Evolutionary conservation across 345 rosid species (phyloP).

Genomic region (Eucalyptus erythrocorys): DNA sequence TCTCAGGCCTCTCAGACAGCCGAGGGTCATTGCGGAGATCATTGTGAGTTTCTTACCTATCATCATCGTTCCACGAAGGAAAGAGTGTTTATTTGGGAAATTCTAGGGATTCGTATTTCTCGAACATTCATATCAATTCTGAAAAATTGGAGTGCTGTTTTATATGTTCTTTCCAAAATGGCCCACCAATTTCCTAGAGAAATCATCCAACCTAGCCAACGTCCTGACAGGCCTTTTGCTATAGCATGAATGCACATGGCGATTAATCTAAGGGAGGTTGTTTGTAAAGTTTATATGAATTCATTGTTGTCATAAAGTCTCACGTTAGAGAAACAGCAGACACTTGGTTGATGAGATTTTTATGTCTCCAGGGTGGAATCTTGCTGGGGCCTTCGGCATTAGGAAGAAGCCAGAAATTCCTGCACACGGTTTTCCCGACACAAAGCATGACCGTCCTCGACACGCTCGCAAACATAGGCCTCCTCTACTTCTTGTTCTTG

Average conservation of each 20-base stretch:
- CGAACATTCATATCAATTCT: not conserved
- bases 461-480: constrained; percentile 68
- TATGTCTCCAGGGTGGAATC: constrained; percentile 52
- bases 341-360: not conserved
- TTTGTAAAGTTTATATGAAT: not conserved
- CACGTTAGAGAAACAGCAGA: not conserved
- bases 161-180: not conserved
- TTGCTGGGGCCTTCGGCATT: constrained; percentile 80
- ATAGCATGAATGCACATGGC: not conserved
- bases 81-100: not conserved
- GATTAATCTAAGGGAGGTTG: not conserved
- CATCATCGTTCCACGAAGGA: not conserved
- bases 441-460: constrained; percentile 62
- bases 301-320: not conserved
- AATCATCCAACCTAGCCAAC: not conserved
- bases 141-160: not conserved
- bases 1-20: constrained; percentile 60
- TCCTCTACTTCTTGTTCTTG: constrained; percentile 65
- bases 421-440: constrained; percentile 36
- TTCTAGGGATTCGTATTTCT: not conserved
- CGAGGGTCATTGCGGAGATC: constrained; percentile 76
- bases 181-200: not conserved
- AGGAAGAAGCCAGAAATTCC: constrained; percentile 41
- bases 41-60: constrained; percentile 25
- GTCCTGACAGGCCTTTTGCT: not conserved